Percentiles rank a stretch among this genome's conserved stretches.
Conservation (phyloP, 1,284 basidiomycete genomes). For the Sutorius eximius region DNA sequence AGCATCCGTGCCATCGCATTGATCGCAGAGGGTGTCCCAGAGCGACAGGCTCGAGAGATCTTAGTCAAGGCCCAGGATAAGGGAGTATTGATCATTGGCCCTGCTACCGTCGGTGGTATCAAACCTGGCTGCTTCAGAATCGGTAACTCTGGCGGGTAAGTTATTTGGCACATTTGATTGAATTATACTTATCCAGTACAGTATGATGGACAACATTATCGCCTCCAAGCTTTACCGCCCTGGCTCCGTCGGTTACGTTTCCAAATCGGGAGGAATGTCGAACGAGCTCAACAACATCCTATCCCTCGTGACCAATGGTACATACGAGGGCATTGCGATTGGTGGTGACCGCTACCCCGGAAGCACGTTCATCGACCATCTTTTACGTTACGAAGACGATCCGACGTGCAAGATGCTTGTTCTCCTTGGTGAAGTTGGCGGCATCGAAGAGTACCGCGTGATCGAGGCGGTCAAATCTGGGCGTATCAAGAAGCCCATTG, state of each 20-base stretch:
- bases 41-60: constrained; percentile 96
- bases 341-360: constrained; percentile 99
- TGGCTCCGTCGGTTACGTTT: constrained; percentile 97
- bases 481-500: constrained; percentile 95
- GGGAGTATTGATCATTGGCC: constrained; percentile 94
- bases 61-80: constrained; percentile 86
- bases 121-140: constrained; percentile 99
- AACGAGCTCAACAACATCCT: constrained; percentile 99
- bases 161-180: background rate
- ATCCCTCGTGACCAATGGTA: constrained; percentile 95
- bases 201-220: constrained; percentile 99
- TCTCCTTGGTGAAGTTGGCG: constrained; percentile 97
- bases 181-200: constrained; percentile 29
- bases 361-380: constrained; percentile 98
- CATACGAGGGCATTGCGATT: constrained; percentile 99
- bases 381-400: constrained; percentile 96
- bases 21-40: constrained; percentile 98
- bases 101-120: constrained; percentile 98
- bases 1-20: constrained; percentile 81
- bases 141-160: constrained; percentile 95
- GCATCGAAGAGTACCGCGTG: constrained; percentile 98
- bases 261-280: constrained; percentile 99
- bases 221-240: constrained; percentile 98
- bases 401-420: constrained; percentile 99
- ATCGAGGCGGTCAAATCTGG: constrained; percentile 97